Percentiles rank a stretch among this genome's conserved stretches.
phyloP scores from a whole-genome alignment of 164 flowering plant species.

The Vitis labrusca region DNA sequence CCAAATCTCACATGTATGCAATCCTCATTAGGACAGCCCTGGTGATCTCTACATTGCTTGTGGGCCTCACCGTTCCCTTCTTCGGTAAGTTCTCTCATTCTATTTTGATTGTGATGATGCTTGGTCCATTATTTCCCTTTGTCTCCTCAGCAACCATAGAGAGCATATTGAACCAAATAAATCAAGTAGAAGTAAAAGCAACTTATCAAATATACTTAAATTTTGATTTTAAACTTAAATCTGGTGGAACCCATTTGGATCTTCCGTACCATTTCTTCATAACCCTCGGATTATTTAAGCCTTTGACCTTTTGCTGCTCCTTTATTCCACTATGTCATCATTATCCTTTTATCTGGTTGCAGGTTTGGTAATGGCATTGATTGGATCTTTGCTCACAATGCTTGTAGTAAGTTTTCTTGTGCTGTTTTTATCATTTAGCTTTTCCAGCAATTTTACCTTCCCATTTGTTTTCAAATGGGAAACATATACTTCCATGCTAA shows the following conservation, averaged over 20 bases:
- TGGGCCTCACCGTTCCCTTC: constrained; percentile 77
- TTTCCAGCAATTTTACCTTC: not conserved
- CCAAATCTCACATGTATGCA: constrained; percentile 58
- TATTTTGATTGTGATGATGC: no score
- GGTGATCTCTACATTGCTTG: constrained; percentile 79
- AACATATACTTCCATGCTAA: not conserved
- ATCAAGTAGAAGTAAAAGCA: not conserved
- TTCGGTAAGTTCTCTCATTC: constrained; percentile 55
- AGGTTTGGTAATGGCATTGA: constrained; percentile 90
- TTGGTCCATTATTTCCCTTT: not conserved
- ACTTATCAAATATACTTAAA: no score
- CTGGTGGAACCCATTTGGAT: not conserved
- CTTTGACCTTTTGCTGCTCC: not conserved
- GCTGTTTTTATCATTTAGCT: not conserved
- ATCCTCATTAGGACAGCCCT: constrained; percentile 78
- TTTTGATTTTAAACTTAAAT: no score
- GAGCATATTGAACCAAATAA: not conserved
- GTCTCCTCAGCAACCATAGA: not conserved
- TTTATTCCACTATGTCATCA: no score
- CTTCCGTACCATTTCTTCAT: not conserved
- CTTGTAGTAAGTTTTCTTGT: constrained; percentile 72
- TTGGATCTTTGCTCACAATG: constrained; percentile 94
- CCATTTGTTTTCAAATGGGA: no score
- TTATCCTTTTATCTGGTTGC: constrained; percentile 9
- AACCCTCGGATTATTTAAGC: not conserved